Evolutionary conservation across 73 alveolate species (phyloP).

Genomic region (Paramecium sonneborni): DNA sequence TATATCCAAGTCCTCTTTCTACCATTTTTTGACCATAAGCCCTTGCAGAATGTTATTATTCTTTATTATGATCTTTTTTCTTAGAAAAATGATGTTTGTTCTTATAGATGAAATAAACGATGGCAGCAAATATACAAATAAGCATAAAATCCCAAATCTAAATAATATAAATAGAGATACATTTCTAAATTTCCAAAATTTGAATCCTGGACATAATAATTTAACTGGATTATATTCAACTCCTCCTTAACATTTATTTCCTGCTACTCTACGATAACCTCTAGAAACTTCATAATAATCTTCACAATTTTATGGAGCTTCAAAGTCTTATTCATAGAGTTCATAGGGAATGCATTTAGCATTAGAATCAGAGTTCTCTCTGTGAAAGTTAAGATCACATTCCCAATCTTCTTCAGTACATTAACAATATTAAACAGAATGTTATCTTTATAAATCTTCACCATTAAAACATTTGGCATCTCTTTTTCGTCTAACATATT

Average conservation of each 20-base stretch:
- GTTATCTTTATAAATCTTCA: slow-evolving; percentile 78
- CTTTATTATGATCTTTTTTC: neutral
- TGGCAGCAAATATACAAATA: neutral
- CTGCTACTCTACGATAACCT: slow-evolving; percentile 94
- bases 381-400: slow-evolving; percentile 85
- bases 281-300: slow-evolving; percentile 75
- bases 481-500: slow-evolving; percentile 88
- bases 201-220: slow-evolving; percentile 69
- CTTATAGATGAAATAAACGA: neutral
- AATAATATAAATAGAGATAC: neutral
- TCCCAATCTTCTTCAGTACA: slow-evolving; percentile 93
- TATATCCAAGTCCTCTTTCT: slow-evolving; percentile 13
- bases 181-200: slow-evolving; percentile 9
- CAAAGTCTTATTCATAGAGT: neutral
- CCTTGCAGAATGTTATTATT: neutral
- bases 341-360: slow-evolving; percentile 53
- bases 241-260: slow-evolving; percentile 89
- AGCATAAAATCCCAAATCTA: slow-evolving; percentile 50
- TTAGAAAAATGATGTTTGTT: neutral
- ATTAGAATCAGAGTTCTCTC: slow-evolving; percentile 68
- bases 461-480: slow-evolving; percentile 87
- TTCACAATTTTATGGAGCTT: slow-evolving; percentile 55
- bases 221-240: slow-evolving; percentile 76
- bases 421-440: slow-evolving; percentile 73
- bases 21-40: slow-evolving; percentile 27